Evolutionary conservation across 805 yeast genomes (phyloP), one percentile per base, ranked within the genome.

Genomic region (Saturnispora halmiae): DNA sequence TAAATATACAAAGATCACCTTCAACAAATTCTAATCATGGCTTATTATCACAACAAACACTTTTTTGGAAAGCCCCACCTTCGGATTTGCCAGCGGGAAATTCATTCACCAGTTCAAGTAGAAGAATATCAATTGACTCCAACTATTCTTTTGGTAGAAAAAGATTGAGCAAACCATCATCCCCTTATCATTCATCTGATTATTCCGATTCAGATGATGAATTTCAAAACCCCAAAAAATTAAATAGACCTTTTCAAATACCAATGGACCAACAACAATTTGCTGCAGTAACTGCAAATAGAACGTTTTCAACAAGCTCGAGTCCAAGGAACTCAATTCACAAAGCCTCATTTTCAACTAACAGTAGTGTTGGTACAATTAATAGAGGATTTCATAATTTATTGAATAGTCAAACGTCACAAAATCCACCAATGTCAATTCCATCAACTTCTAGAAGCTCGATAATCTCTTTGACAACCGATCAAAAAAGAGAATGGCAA

Each of bases 21-120:
- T 25, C 47, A 29, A 18, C 42, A 22, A 22, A 22, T 24, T 20
- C 45, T 30, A 26, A 42, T 24, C 13, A 42, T 14, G 32, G 28
- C 3, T 14, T 11, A n/a, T 11, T 19, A 9, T 21, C 31, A 8
- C 60, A 51, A 36, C 56, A 53, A 3, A 37, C 30, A 8, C 48
- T 60, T 31, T 73, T 75, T 55, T 75, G 81, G 81, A 75, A 73
- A 50, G 80, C 73, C 4, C 80, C 80, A 6, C 72, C 72, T 51
- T 77, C 79, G 0, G 47, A n/a, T 25, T 32, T 38, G 9, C 32
- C 27, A 11, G n/a, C n/a, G n/a, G n/a, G n/a, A n/a, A n/a, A 26
- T 28, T 42, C 13, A 22, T 22, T 22, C 45, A 48, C 19, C n/a
- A 41, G 5, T 44, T 15, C 22, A 15, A 24, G 16, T 16, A 28